Evolutionary conservation across 805 yeast species (phyloP), one percentile per base, ranked within the genome.

Genomic region (Hanseniaspora hatyaiensis): DNA sequence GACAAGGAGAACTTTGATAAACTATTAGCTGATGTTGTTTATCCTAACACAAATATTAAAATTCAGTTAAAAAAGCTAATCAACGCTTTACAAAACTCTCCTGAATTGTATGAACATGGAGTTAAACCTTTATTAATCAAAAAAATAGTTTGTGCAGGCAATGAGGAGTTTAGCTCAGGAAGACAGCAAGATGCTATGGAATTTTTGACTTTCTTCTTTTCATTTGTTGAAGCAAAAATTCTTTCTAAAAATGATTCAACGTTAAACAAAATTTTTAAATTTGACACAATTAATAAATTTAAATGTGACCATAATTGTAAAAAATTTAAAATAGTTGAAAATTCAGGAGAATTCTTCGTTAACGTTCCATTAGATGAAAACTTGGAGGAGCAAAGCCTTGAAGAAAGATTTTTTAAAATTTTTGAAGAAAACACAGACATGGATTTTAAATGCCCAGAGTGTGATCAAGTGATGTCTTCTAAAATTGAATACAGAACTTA

Each of bases 121-220:
- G 71, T 92, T 16, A 73, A 76, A 45, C 96, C 96, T 0, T 67
- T 75, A 1, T 71, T 81, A 40, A 79, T 92, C 63, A 89, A 89
- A 60, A 67, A 75, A 8, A 65, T 86, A 22, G 69, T 92, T 45
- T 96, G 96, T 3, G 72, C 73, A 43, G 75, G 76, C 31, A 94
- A 92, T 61, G 69, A 70, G 15, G 98, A 92, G 57, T 92, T 92
- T 56, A 70, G 79, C 38, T 79, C 95, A 0, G 83, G 80, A 71
- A 76, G 78, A 55, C 99, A 92, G 60, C 98, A 92, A 62, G 99
- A 92, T 66, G 92, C 97, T 0, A 82, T 79, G 67, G 98, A 92
- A 61, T 92, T 87, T 59, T 73, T 87, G 63, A 64, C 75, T 4
- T 82, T 78, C 59, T 62, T 89, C 8, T 57, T 79, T 24, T 82